Evolutionary conservation across 2,329 filamentous ascomycete genomes (phyloP), one percentile per base, ranked within the genome.

Genomic region (Clonostachys sp.): DNA sequence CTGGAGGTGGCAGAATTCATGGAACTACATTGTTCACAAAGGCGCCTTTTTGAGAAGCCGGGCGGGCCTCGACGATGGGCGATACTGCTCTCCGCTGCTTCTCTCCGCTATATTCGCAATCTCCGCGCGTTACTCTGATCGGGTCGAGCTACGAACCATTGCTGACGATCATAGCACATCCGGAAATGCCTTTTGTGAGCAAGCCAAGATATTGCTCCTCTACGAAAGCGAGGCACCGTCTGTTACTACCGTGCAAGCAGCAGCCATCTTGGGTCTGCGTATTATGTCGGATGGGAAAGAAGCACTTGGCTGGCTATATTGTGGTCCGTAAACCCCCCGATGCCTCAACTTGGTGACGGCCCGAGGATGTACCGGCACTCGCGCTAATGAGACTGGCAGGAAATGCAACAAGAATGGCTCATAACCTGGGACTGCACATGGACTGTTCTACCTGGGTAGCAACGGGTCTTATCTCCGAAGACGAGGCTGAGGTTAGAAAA

Each of bases 1-100:
- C 34, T 61, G 54, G 52, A 42, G 45, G 5, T 61, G 59, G 59
- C 55, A 57, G 36, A 61, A 61, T 12, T 50, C 55, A 0, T 61
- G 58, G 57, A 51, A 53, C n/a, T 59, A 59, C 20, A 42, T 61
- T 12, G 49, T 61, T 2, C 51, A 56, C 40, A 56, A 57, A 8
- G 53, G 45, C 6, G 42, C 49, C 0, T 60, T 61, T 18, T 35
- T 53, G 17, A 36, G 42, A 12, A 55, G 50, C 18, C 53, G 51
- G n/a, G 36, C 46, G 2, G 50, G 41, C 4, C 42, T 50, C 12
- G 47, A 47, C 5, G 44, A 48, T 5, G 52, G 57, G 9, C 42
- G 42, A 9, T 53, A 48, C 42, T 58, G 53, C 42, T 55, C 52
- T 1, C 57, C 58, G 2, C 42, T 60, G 6, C 44, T 61, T 3